phyloP scores from a whole-genome alignment of 768 basidiomycete genomes.

The Lentinula detonsa region DNA sequence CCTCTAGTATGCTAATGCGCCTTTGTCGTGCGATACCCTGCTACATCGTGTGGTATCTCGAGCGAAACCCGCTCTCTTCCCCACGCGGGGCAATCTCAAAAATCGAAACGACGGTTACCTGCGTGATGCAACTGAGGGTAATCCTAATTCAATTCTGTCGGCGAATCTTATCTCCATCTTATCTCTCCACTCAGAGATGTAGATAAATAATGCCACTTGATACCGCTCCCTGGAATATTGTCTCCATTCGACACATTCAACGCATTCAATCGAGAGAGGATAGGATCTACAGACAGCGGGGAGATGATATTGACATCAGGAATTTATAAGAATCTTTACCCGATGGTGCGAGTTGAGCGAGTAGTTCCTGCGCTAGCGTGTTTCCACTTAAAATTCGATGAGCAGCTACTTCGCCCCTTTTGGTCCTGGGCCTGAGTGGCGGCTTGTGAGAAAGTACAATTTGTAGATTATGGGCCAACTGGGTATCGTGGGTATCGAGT shows the following conservation, averaged over 20 bases:
- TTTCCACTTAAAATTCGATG: background rate
- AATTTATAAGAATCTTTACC: too few species aligned
- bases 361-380: too few species aligned
- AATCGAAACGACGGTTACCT: background rate
- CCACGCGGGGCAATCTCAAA: background rate
- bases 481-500: background rate
- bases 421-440: background rate
- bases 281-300: too few species aligned
- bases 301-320: too few species aligned
- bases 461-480: background rate
- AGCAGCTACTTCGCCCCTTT: background rate
- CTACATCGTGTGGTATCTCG: background rate
- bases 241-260: too few species aligned
- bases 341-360: too few species aligned
- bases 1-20: background rate
- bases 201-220: background rate
- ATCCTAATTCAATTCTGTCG: background rate
- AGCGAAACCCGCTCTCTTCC: background rate
- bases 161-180: background rate
- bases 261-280: too few species aligned
- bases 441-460: background rate
- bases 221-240: background rate
- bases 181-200: too few species aligned
- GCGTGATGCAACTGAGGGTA: too few species aligned
- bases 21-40: background rate